Base-by-base conservation (phyloP, 2,329 filamentous ascomycete species). In the Pseudogymnoascus sp. region DNA sequence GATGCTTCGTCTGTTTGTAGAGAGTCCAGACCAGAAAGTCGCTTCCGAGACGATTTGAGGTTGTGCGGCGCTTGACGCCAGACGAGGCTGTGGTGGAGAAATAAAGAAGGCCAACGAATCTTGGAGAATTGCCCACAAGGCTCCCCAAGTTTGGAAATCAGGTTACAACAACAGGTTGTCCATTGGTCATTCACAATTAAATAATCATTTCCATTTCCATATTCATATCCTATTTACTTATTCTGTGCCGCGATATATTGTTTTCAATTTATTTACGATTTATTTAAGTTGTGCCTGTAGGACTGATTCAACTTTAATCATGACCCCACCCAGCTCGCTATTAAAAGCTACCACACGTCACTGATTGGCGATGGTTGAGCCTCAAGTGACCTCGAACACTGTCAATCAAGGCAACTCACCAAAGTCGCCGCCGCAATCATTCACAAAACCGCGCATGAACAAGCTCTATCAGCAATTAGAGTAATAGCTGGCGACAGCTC, bases 71-170 rank as follows among this genome's bases (percentile, higher is more conserved):
- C 50, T 56, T 56, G 50, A 56, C 50, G 50, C 50, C 46, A 62
- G 62, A 64, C 62, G 62, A 64, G 62, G 62, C 59, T 63, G 62
- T 31, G 62, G 31, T 60, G 62, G 59, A 64, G 60, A 34, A 60
- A 62, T 25, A 53, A 50, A 53, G 50, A 56, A 56, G 50, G 50
- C 50, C 50, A 56, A 34, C 50, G 50, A 56, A 56, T 56, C 50
- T 56, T 56, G 50, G 50, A 56, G 50, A 56, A 56, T 56, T 56
- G 50, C 50, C 50, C 50, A 56, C 50, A 56, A 56, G 50, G 50
- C 50, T 56, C 28, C 14, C 50, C 14, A 5, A 18, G 44, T 34
- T 56, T 56, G 10, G 50, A 56, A 56, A 34, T 36, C 50, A 56
- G 50, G 16, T 56, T 16, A 56, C 28, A 56, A 50, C 44, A 28